Evolutionary conservation across 192 early-diverging fungal species (phyloP), one percentile per base, ranked within the genome.

Genomic region (Endogone sp.): DNA sequence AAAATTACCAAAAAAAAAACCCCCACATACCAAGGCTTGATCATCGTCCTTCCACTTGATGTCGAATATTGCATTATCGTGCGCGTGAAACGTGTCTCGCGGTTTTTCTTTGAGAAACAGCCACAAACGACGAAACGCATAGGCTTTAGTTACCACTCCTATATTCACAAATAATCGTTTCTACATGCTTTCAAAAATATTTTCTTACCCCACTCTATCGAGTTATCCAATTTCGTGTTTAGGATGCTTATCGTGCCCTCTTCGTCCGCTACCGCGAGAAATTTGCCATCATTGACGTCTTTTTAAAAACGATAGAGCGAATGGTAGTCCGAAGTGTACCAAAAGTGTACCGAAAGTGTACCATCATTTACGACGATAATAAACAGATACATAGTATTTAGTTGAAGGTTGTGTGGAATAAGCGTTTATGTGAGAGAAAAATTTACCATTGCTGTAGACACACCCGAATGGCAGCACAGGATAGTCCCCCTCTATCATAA

Each of bases 11-110:
- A n/a, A n/a, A n/a, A n/a, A n/a, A n/a, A n/a, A n/a, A n/a, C n/a
- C n/a, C n/a, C 29, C 11, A 68, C 67, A n/a, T 81, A 90, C 89
- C 56, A 92, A 64, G 58, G 74, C 78, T 20, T 72, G 67, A 72
- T 94, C 90, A 66, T 93, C 88, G 3, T 67, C 68, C 28, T 86
- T 85, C 93, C 93, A 97, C 28, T 82, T 81, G 4, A 93, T 70
- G 73, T 97, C 94, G 60, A 94, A 89, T n/a, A 93, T 83, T 3
- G 92, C 87, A 75, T 93, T 94, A 29, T 82, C 72, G 59, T 97
- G 94, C 0, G 87, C 91, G 30, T 77, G 66, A 60, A 90, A 90
- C 2, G 66, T 37, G 8, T 9, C 59, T 32, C 75, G 65, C 8
- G 22, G 44, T 56, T 56, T 59, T 59, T 84, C 77, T 78, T 32